phyloP scores from a whole-genome alignment of 306 rosid species.

The Begonia masoniana region DNA sequence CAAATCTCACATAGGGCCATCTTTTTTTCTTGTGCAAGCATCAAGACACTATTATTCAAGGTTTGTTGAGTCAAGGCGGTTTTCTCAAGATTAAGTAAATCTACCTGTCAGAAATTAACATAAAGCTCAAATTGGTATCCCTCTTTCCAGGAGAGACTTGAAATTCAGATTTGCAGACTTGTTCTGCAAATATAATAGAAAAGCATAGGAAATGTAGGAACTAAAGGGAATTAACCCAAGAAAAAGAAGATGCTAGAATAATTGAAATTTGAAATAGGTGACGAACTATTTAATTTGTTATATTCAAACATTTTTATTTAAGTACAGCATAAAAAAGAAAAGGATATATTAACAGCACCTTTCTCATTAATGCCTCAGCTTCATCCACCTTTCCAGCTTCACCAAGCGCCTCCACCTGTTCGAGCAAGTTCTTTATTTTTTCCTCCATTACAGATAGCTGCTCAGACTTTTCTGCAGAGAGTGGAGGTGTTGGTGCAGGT shows the following conservation, averaged over 20 bases:
- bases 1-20: constrained; percentile 98
- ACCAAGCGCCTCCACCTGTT: constrained; percentile 93
- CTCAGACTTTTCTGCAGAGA: constrained; percentile 75
- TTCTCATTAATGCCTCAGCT: constrained; percentile 99
- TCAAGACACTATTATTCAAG: constrained; percentile 51
- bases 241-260: too few species aligned
- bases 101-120: constrained; percentile 37
- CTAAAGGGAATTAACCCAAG: too few species aligned
- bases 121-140: too few species aligned
- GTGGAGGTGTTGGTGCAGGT: constrained; percentile 72
- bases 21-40: constrained; percentile 92
- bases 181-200: too few species aligned
- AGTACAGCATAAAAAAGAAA: too few species aligned
- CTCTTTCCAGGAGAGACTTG: too few species aligned
- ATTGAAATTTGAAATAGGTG: too few species aligned
- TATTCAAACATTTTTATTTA: too few species aligned
- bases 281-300: too few species aligned
- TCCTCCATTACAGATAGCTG: constrained; percentile 84
- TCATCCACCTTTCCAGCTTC: constrained; percentile 99
- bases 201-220: too few species aligned
- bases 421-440: constrained; percentile 92
- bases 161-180: too few species aligned
- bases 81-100: constrained; percentile 77
- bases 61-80: constrained; percentile 65
- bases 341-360: constrained; percentile 32